Evolutionary conservation across 352 stramenopile genomes (phyloP), one percentile per base, ranked within the genome.

Genomic region (Salisapilia sapeloensis): DNA sequence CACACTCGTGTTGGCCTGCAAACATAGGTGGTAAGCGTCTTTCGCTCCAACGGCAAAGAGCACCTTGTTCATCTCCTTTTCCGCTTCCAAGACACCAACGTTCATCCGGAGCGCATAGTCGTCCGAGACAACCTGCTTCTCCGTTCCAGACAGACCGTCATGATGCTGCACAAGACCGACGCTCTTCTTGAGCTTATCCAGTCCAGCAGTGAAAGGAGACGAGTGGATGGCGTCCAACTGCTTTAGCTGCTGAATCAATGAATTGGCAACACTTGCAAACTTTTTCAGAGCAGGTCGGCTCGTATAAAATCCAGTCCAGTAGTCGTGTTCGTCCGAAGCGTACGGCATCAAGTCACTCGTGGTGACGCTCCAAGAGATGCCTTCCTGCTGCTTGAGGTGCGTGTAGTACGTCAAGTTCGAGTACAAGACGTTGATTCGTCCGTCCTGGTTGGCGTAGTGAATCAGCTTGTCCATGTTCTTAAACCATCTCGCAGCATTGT

Each of bases 331-430:
- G 24, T 71, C 76, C 24, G 96, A 92, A 2, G 61, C 76, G 46
- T 98, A 98, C 2, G 94, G 94, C 38, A 98, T 96, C 42, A 98
- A 98, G 42, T 99, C 94, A 29, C 97, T 92, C 3, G 65, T 86
- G 49, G 98, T 97, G 16, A 91, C 56, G 23, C 59, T 59, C 69
- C 61, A 95, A 5, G 57, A 60, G 2, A 83, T 42, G 9, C 56
- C 56, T 44, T 95, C 85, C 1, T 57, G 57, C 18, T 82, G 56
- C 58, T 97, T 97, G 26, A 86, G 53, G 14, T 95, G 59, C 15
- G 92, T 98, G 52, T 98, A 99, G 40, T 94, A 78, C 2, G 80
- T 85, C 14, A 96, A 60, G 38, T 94, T 97, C 0, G 91, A 97
- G 58, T 98, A 99, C 36, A 98, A 79, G 25, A 97, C 72, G 38